Percentiles rank a stretch among this genome's conserved stretches.
phyloP scores from a whole-genome alignment of 176 grass and related monocot genomes.

The Canna indica region DNA sequence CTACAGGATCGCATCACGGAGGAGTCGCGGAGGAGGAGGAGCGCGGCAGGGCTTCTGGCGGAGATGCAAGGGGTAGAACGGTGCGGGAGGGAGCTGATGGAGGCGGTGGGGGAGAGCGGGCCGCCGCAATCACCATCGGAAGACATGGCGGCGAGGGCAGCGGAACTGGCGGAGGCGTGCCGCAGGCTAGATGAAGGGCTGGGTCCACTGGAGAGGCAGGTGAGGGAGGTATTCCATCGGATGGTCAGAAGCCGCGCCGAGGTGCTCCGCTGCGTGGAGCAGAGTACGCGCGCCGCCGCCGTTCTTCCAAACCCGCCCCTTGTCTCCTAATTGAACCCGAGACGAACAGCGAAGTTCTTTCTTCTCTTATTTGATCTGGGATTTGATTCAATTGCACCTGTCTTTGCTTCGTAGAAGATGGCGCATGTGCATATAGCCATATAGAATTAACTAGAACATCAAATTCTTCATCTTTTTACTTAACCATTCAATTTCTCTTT shows the following conservation, averaged over 20 bases:
- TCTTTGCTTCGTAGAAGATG: too few relatives aligned
- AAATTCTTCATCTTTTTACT: background rate
- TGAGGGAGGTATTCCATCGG: constrained; percentile 74
- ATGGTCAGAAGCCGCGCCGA: constrained; percentile 52
- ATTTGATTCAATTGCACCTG: too few relatives aligned
- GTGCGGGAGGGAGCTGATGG: constrained; percentile 40
- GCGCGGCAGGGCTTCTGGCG: constrained; percentile 41
- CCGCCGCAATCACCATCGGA: constrained; percentile 16
- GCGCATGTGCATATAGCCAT: too few relatives aligned
- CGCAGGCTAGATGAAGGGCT: constrained; percentile 58
- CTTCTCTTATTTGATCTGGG: too few relatives aligned
- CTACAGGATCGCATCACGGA: constrained; percentile 65
- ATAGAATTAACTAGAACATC: background rate
- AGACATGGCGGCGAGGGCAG: constrained; percentile 33
- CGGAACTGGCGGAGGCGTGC: constrained; percentile 52
- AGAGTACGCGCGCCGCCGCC: constrained; percentile 17
- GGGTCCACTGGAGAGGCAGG: constrained; percentile 57
- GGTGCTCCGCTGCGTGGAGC: constrained; percentile 44
- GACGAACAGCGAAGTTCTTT: too few relatives aligned
- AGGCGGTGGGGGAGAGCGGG: constrained; percentile 41
- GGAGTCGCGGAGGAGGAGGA: constrained; percentile 43
- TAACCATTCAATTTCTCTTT: background rate
- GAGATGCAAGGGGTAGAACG: constrained; percentile 69
- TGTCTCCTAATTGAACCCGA: background rate
- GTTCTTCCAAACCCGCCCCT: background rate